Base-by-base conservation (phyloP, 73 alveolate genomes). In the Tetrahymena borealis region DNA sequence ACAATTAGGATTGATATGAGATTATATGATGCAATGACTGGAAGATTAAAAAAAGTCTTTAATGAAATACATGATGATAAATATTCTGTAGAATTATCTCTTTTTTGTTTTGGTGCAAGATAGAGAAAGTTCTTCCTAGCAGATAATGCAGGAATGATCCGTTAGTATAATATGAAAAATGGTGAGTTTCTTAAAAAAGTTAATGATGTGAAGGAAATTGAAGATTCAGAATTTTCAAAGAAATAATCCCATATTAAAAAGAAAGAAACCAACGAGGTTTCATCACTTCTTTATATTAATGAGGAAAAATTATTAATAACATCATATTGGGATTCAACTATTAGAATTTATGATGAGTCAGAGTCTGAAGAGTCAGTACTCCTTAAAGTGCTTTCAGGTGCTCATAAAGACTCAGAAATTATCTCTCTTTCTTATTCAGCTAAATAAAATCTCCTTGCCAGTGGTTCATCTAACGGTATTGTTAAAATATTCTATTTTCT, bases 361-460 rank as follows among this genome's bases (percentile, higher is more conserved):
- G 96, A 96, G 77, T 97, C 99, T 1, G 99, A 98, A 96, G 99
- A 97, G 94, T 92, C 98, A 35, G 96, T 94, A 33, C 91, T 96
- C 39, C 90, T 98, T 41, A 94, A 99, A 78, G 94, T 96, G 7
- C 91, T 97, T 39, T 94, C 96, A 90, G 99, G 99, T 5, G 99
- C 99, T 6, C 99, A 98, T 94, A 93, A 94, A 91, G 97, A 94
- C 10, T 97, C 99, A 90, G 99, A 98, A 94, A 98, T 98, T 10
- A 91, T 97, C 38, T 95, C 98, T 40, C 90, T 97, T 91, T 97
- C 98, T 85, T 97, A 93, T 90, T 91, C 98, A 35, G 90, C 94
- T 24, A 97, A 97, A 60, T 92, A 98, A 33, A 96, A 97, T 41
- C 93, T 98, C 91, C 92, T 98, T 60, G 99, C 99, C 2, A 98